These are phyloP conservation scores for Monosporascus ibericus DNA, from an alignment of 2,329 filamentous ascomycete genomes.

Conservation along the genomic window DNA sequence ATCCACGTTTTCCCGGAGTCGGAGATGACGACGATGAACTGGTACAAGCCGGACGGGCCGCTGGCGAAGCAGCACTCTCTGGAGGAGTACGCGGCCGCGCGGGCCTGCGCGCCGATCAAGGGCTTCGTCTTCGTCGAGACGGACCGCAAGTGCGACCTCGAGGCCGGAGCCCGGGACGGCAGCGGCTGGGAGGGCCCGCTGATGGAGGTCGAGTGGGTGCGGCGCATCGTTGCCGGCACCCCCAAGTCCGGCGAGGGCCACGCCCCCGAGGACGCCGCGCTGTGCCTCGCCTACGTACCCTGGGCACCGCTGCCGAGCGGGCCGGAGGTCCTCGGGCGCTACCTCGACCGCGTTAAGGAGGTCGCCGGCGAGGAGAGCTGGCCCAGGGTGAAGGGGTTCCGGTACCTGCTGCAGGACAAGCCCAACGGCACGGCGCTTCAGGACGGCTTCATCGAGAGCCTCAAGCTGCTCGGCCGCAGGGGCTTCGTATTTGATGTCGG, in stretches of 20 bases:
- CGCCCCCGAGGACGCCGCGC: slow-evolving; percentile 37
- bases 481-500: slow-evolving; percentile 76
- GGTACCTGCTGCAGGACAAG: slow-evolving; percentile 79
- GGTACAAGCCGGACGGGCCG: slow-evolving; percentile 55
- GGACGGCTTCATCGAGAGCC: slow-evolving; percentile 56
- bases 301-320: slow-evolving; percentile 81
- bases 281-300: slow-evolving; percentile 66
- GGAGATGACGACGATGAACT: slow-evolving; percentile 61
- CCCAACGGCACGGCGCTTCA: slow-evolving; percentile 58
- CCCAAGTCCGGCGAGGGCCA: slow-evolving; percentile 55
- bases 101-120: slow-evolving; percentile 39
- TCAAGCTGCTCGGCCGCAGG: slow-evolving; percentile 58
- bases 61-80: slow-evolving; percentile 61
- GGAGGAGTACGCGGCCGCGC: slow-evolving; percentile 51
- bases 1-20: slow-evolving; percentile 77
- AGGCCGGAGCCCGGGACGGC: slow-evolving; percentile 36
- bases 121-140: slow-evolving; percentile 83
- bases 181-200: slow-evolving; percentile 63
- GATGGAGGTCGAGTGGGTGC: slow-evolving; percentile 64
- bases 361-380: slow-evolving; percentile 56
- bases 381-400: slow-evolving; percentile 67
- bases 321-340: slow-evolving; percentile 51
- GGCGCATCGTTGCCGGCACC: slow-evolving; percentile 57
- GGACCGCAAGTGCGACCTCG: slow-evolving; percentile 61
- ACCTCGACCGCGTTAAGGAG: slow-evolving; percentile 56